phyloP scores from a whole-genome alignment of 164 flowering plant species.

The Dillenia turbinata region DNA sequence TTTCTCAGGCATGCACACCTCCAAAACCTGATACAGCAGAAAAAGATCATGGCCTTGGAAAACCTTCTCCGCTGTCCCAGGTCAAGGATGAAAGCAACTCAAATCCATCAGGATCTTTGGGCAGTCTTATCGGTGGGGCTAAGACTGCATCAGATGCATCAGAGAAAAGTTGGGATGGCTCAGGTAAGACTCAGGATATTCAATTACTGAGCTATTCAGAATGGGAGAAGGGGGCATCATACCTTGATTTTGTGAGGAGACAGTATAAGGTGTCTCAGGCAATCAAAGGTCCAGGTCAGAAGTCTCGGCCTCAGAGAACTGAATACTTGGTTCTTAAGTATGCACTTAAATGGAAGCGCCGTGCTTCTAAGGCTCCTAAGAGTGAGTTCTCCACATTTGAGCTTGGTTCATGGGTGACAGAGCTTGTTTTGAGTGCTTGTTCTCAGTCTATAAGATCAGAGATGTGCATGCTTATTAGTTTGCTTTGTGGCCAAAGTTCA shows the following conservation, averaged over 20 bases:
- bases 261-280: slow-evolving; percentile 85
- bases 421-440: slow-evolving; percentile 88
- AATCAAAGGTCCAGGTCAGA: slow-evolving; percentile 48
- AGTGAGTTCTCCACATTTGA: slow-evolving; percentile 70
- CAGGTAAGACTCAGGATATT: slow-evolving; percentile 72
- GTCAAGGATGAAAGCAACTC: slow-evolving; percentile 51
- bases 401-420: slow-evolving; percentile 96
- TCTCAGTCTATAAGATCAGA: slow-evolving; percentile 96
- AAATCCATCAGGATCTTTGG: slow-evolving; percentile 34
- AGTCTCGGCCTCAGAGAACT: slow-evolving; percentile 64
- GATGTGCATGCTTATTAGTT: slow-evolving; percentile 80
- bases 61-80: slow-evolving; percentile 32
- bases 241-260: slow-evolving; percentile 98
- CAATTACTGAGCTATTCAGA: slow-evolving; percentile 89
- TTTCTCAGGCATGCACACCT: slow-evolving; percentile 95
- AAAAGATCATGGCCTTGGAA: slow-evolving; percentile 57
- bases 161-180: slow-evolving; percentile 73
- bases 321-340: slow-evolving; percentile 88
- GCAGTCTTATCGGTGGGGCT: slow-evolving; percentile 34
- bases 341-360: slow-evolving; percentile 90
- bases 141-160: slow-evolving; percentile 42
- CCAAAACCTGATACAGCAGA: slow-evolving; percentile 84
- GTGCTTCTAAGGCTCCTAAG: slow-evolving; percentile 44
- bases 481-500: slow-evolving; percentile 80
- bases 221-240: slow-evolving; percentile 97